phyloP scores from a whole-genome alignment of 192 early-diverging fungal genomes.

The Gaertneriomyces sp. region DNA sequence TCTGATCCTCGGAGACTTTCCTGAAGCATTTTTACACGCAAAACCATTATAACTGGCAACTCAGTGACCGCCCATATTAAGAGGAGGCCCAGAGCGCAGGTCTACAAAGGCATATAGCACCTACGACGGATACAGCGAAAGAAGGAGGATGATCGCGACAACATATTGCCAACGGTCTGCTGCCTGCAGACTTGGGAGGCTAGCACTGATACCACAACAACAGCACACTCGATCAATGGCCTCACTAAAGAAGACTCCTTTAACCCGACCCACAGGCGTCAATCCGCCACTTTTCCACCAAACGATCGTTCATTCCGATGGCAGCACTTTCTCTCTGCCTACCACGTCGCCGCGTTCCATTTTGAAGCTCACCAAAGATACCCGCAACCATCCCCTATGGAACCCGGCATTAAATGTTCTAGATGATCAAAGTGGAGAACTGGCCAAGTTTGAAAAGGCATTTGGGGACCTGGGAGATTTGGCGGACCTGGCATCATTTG shows the following conservation, averaged over 20 bases:
- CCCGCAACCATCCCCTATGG: slow-evolving; percentile 91
- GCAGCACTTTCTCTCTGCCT: slow-evolving; percentile 75
- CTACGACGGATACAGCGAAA: too few species aligned
- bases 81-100: too few species aligned
- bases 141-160: too few species aligned
- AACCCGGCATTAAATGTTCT: slow-evolving; percentile 66
- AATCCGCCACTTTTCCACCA: slow-evolving; percentile 66
- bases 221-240: too few species aligned
- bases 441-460: slow-evolving; percentile 76
- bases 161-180: too few species aligned
- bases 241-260: neutral
- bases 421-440: slow-evolving; percentile 73
- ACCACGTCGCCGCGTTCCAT: slow-evolving; percentile 82
- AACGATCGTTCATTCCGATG: slow-evolving; percentile 83
- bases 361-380: slow-evolving; percentile 84
- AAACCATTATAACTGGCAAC: too few species aligned
- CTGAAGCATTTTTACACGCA: too few species aligned
- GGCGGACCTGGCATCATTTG: slow-evolving; percentile 46
- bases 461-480: slow-evolving; percentile 66
- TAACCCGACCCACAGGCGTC: slow-evolving; percentile 27
- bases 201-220: too few species aligned
- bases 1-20: too few species aligned
- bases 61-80: too few species aligned
- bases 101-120: too few species aligned
- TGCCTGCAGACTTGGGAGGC: too few species aligned